Conservation (phyloP, 805 yeast species). For the Lachancea dasiensis region DNA sequence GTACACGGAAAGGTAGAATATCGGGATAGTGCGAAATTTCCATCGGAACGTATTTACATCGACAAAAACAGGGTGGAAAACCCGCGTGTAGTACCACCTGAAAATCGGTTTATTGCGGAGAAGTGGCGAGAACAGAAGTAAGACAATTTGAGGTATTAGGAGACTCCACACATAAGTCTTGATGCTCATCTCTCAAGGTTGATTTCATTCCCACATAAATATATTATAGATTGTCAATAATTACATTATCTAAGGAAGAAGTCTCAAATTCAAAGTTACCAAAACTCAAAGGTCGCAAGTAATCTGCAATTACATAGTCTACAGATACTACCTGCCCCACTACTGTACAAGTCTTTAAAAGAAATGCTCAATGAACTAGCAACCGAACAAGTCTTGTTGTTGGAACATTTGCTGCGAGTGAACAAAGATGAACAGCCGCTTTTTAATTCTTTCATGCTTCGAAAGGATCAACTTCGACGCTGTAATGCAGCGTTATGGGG, state of each 20-base stretch:
- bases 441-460: slow-evolving; percentile 14
- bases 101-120: slow-evolving; percentile 18
- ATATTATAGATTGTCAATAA: no score
- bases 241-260: no score
- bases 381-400: slow-evolving; percentile 3
- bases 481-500: slow-evolving; percentile 9
- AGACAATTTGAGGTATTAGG: slow-evolving; percentile 15
- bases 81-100: slow-evolving; percentile 20
- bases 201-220: not conserved
- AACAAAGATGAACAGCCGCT: slow-evolving; percentile 11
- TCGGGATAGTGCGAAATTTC: slow-evolving; percentile 29
- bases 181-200: slow-evolving; percentile 2
- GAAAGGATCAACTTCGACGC: slow-evolving; percentile 9
- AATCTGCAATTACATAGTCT: no score
- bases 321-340: no score
- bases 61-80: slow-evolving; percentile 24
- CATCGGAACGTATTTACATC: slow-evolving; percentile 21
- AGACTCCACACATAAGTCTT: slow-evolving; percentile 6
- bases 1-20: slow-evolving; percentile 24
- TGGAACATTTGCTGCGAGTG: slow-evolving; percentile 15
- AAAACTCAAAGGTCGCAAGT: not conserved
- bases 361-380: slow-evolving; percentile 4
- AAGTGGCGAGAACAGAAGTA: slow-evolving; percentile 26
- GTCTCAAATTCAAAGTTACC: not conserved
- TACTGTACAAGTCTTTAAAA: no score